Conservation (phyloP, 345 rosid species). For the Pelargonium nanum region DNA sequence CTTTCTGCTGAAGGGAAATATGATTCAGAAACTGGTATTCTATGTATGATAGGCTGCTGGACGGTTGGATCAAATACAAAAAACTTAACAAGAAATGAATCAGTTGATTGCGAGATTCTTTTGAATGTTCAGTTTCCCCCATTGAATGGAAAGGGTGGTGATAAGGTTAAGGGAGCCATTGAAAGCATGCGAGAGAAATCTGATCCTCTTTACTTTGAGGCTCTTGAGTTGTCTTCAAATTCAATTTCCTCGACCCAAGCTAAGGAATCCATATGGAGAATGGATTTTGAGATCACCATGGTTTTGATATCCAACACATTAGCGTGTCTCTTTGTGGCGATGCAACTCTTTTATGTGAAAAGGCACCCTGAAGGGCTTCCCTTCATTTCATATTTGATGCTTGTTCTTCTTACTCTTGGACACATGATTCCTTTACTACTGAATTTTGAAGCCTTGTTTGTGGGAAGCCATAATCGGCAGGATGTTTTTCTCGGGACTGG, state of each 20-base stretch:
- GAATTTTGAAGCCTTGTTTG: constrained; percentile 69
- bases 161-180: constrained; percentile 52
- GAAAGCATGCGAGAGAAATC: constrained; percentile 48
- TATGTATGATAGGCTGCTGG: constrained; percentile 87
- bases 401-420: constrained; percentile 50
- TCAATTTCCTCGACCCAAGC: constrained; percentile 52
- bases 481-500: constrained; percentile 51
- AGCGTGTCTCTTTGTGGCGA: constrained; percentile 53
- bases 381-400: constrained; percentile 57
- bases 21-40: constrained; percentile 42
- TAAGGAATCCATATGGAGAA: constrained; percentile 68
- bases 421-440: constrained; percentile 72
- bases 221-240: constrained; percentile 45
- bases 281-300: constrained; percentile 79
- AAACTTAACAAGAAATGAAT: constrained; percentile 13
- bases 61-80: constrained; percentile 14
- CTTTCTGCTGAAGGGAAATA: constrained; percentile 76
- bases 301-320: constrained; percentile 63
- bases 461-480: constrained; percentile 30
- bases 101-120: constrained; percentile 54
- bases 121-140: constrained; percentile 50
- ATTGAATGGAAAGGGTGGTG: constrained; percentile 32
- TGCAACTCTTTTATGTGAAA: constrained; percentile 69
- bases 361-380: constrained; percentile 63
- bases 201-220: constrained; percentile 54